Conservation (phyloP, 139 green algal species). For the Dunaliella sp. region DNA sequence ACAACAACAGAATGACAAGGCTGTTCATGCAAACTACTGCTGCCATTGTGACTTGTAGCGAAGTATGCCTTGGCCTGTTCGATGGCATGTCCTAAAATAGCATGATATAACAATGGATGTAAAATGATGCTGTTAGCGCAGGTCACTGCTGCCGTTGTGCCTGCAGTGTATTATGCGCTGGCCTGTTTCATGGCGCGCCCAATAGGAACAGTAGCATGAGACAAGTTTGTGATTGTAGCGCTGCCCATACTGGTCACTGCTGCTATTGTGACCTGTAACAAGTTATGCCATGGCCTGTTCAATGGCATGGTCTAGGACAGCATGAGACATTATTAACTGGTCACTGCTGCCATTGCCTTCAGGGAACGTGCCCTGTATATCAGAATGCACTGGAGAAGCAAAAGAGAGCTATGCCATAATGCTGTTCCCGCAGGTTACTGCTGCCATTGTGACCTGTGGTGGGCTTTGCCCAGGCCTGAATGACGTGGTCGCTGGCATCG, state of each 20-base stretch:
- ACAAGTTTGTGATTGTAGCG: too few relatives aligned
- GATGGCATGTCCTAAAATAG: too few relatives aligned
- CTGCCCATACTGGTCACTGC: slow-evolving; percentile 74
- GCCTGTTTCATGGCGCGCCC: slow-evolving; percentile 98
- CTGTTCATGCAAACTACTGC: background rate
- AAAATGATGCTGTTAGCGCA: too few relatives aligned
- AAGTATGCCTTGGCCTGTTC: background rate
- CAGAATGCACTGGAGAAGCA: too few relatives aligned
- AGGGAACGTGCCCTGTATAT: too few relatives aligned
- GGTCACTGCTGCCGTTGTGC: slow-evolving; percentile 88
- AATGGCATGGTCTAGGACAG: slow-evolving; percentile 69
- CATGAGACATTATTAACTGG: background rate
- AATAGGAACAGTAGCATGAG: too few relatives aligned
- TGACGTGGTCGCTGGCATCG: slow-evolving; percentile 88
- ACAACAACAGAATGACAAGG: too few relatives aligned
- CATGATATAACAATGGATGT: too few relatives aligned
- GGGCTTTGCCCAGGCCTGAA: slow-evolving; percentile 98
- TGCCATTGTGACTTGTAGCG: background rate
- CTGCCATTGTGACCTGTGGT: slow-evolving; percentile 94
- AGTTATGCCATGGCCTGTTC: slow-evolving; percentile 96
- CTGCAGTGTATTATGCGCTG: slow-evolving; percentile 94
- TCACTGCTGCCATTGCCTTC: background rate
- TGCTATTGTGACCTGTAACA: slow-evolving; percentile 95
- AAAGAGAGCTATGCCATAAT: too few relatives aligned
- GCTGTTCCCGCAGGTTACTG: slow-evolving; percentile 69